A percentile compares a stretch with the other conserved stretches of the same genome.
These are phyloP conservation scores for Zelonia costaricensis DNA, from an alignment of 208 protist genomes.

Conservation along the genomic window DNA sequence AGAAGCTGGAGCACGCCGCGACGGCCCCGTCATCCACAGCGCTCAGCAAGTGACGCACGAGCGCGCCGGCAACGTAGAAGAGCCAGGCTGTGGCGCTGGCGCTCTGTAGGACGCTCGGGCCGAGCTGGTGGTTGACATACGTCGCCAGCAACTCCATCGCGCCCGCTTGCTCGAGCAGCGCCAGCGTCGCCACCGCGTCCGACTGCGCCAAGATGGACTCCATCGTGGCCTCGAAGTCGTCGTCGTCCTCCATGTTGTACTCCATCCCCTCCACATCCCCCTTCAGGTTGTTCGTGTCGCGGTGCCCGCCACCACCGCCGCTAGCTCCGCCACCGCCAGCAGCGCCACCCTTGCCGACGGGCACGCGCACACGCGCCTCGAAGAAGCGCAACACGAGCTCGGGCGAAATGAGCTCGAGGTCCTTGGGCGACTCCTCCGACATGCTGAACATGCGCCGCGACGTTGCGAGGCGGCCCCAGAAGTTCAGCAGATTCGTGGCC, in stretches of 20 bases:
- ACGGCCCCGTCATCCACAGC: conserved; percentile 47
- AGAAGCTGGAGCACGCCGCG: conserved; percentile 53
- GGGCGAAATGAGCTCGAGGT: conserved; percentile 54
- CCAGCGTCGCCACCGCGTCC: conserved; percentile 47
- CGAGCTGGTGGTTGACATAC: conserved; percentile 51
- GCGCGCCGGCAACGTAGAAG: conserved; percentile 67
- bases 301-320: not conserved
- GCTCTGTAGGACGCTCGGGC: conserved; percentile 51
- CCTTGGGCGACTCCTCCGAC: conserved; percentile 29
- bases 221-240: conserved; percentile 48
- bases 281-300: conserved; percentile 6
- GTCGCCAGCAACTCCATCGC: conserved; percentile 54
- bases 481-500: conserved; percentile 59
- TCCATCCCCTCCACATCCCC: conserved; percentile 10
- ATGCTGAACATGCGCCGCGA: conserved; percentile 63
- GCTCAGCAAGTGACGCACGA: conserved; percentile 54
- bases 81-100: conserved; percentile 74
- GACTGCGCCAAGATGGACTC: conserved; percentile 62
- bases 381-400: conserved; percentile 55
- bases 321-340: not conserved
- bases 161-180: conserved; percentile 41
- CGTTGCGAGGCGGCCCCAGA: conserved; percentile 66
- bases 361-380: conserved; percentile 37
- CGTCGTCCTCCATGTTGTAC: conserved; percentile 28
- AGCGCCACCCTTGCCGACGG: conserved; percentile 3